These are phyloP conservation scores for Diaporthe ilicicola DNA, from an alignment of 2,329 filamentous ascomycete genomes.

Conservation along the genomic window DNA sequence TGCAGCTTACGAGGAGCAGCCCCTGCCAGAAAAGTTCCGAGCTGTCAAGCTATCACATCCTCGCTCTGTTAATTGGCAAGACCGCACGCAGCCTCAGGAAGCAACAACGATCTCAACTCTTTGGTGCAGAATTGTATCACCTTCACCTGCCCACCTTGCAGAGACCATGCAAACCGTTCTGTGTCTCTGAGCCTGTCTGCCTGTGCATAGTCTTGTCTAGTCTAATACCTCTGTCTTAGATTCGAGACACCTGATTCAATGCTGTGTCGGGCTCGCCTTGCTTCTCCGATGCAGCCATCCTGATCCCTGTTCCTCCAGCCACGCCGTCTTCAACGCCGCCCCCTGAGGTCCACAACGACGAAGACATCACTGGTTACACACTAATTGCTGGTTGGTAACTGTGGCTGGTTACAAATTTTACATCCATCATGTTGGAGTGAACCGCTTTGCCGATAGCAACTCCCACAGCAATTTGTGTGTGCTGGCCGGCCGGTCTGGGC, in stretches of 20 bases:
- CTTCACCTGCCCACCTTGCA: neutral
- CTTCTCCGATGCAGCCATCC: slow-evolving; percentile 12
- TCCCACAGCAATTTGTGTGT: neutral
- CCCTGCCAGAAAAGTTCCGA: neutral
- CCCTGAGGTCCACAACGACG: slow-evolving; percentile 1
- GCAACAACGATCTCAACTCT: neutral
- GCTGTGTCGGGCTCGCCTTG: slow-evolving; percentile 22
- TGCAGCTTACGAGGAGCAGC: neutral
- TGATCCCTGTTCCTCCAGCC: slow-evolving; percentile 8
- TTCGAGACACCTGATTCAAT: slow-evolving; percentile 21
- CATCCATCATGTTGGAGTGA: neutral
- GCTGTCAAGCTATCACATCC: neutral
- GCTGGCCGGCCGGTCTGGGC: neutral
- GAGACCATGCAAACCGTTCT: neutral
- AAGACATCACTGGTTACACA: neutral
- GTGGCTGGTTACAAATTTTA: neutral
- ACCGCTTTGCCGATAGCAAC: too few species aligned
- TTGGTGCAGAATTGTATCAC: neutral
- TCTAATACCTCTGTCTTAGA: slow-evolving; percentile 12
- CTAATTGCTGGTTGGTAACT: neutral
- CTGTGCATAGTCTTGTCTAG: neutral
- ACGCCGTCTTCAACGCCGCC: neutral
- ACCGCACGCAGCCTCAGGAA: neutral
- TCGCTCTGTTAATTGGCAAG: neutral
- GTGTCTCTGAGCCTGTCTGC: neutral